Conservation (phyloP, 495 filamentous ascomycete species). For the Hypoxylon fuscum region DNA sequence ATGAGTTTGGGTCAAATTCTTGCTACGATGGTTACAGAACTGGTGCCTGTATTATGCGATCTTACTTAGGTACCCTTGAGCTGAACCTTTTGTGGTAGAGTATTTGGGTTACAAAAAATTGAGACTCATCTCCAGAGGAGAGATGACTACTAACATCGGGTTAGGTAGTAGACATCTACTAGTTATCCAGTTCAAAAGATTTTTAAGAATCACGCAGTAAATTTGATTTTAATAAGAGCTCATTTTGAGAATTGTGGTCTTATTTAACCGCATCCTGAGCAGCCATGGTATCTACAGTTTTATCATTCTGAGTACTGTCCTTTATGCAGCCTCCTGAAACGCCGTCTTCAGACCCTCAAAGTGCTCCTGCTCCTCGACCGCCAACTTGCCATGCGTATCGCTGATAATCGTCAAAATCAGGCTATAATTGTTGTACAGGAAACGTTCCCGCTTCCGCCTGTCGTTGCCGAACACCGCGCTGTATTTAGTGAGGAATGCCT, state of each 20-base stretch:
- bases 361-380: conserved; percentile 74
- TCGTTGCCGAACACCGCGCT: conserved; percentile 70
- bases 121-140: too few species aligned
- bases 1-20: too few species aligned
- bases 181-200: too few species aligned
- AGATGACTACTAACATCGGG: too few species aligned
- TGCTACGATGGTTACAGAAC: too few species aligned
- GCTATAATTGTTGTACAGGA: conserved; percentile 93
- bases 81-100: too few species aligned
- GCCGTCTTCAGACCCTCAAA: conserved; percentile 68
- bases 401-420: conserved; percentile 90
- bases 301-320: conserved; percentile 7
- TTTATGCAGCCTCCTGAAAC: conserved; percentile 50
- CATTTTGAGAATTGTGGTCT: neutral
- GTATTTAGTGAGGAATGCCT: conserved; percentile 74
- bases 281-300: conserved; percentile 6
- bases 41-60: too few species aligned
- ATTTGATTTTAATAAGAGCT: too few species aligned
- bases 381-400: conserved; percentile 82
- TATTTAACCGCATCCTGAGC: neutral
- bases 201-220: too few species aligned
- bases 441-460: conserved; percentile 80
- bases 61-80: too few species aligned
- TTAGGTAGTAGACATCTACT: too few species aligned
- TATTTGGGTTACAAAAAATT: too few species aligned